Evolutionary conservation across 176 grass and related monocot genomes (phyloP).

Genomic region (Alopecurus myosuroides): DNA sequence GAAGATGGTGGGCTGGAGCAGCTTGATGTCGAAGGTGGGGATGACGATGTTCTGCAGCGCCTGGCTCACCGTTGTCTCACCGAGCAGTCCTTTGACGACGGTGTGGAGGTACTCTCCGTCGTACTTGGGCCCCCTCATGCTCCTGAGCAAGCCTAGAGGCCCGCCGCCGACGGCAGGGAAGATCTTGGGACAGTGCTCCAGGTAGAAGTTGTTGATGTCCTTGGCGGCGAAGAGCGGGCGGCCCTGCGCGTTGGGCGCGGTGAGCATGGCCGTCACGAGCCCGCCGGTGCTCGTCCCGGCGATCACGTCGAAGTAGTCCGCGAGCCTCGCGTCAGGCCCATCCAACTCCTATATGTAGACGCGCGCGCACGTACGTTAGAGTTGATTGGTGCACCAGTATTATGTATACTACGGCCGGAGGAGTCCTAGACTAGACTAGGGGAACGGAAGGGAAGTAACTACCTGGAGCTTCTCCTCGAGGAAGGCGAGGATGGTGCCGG

Average conservation of each 20-base stretch:
- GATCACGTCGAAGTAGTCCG: conserved; percentile 80
- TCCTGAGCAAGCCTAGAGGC: not conserved
- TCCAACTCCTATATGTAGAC: conserved; percentile 22
- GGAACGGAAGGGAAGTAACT: no score
- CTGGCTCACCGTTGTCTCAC: not conserved
- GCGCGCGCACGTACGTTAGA: no score
- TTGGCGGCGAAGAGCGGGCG: conserved; percentile 36
- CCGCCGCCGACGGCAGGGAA: not conserved
- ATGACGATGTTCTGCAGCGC: conserved; percentile 7
- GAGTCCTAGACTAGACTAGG: no score
- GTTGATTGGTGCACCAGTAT: no score
- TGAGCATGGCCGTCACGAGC: conserved; percentile 42
- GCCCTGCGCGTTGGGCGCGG: not conserved
- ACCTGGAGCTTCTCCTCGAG: conserved; percentile 51
- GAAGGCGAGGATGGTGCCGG: conserved; percentile 41
- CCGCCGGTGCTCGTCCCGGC: conserved; percentile 69
- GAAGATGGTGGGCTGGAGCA: not conserved
- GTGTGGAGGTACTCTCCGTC: not conserved
- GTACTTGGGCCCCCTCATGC: not conserved
- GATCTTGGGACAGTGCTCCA: conserved; percentile 35
- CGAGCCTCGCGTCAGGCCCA: not conserved
- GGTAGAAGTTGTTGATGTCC: conserved; percentile 44
- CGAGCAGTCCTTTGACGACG: not conserved
- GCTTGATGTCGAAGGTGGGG: conserved; percentile 49
- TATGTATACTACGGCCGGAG: no score